Percentiles rank a stretch among this genome's conserved stretches.
phyloP scores from a whole-genome alignment of 306 rosid genomes.

The Inga leiocalycina region DNA sequence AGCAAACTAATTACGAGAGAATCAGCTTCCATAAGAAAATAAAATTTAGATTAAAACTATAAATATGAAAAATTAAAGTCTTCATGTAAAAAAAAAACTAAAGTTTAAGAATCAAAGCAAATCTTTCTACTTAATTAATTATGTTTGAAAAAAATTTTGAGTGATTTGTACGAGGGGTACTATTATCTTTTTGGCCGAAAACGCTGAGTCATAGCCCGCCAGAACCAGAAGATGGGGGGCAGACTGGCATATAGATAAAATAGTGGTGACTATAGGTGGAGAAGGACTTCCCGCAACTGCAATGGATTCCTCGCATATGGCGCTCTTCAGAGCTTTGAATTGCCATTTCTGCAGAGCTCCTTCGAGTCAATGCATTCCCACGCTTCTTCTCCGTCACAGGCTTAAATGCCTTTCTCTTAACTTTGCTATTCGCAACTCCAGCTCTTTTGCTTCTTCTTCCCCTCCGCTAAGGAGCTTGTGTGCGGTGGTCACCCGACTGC shows the following conservation, averaged over 20 bases:
- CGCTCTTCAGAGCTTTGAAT: constrained; percentile 59
- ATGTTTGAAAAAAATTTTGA: too few species aligned
- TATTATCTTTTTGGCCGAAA: neutral
- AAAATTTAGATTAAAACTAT: too few species aligned
- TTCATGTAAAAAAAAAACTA: too few species aligned
- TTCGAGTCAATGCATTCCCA: constrained; percentile 30
- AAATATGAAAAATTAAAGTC: too few species aligned
- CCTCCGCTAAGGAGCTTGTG: constrained; percentile 42
- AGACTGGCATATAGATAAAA: neutral
- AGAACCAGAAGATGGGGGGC: neutral
- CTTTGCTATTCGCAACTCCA: constrained; percentile 23
- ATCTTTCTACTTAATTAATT: too few species aligned
- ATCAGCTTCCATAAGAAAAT: too few species aligned
- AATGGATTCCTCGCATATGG: constrained; percentile 73
- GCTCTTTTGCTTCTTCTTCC: constrained; percentile 21
- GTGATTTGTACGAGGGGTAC: too few species aligned
- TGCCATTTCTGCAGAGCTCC: constrained; percentile 41
- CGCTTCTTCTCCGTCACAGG: constrained; percentile 42
- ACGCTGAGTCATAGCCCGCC: neutral
- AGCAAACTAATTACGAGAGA: too few species aligned
- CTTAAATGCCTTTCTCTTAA: constrained; percentile 34
- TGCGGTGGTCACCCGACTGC: constrained; percentile 33
- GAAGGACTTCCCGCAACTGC: constrained; percentile 34
- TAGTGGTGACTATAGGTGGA: neutral
- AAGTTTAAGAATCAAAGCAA: too few species aligned